phyloP scores from a whole-genome alignment of 2,329 filamentous ascomycete species.

The Epichloe bromicola region DNA sequence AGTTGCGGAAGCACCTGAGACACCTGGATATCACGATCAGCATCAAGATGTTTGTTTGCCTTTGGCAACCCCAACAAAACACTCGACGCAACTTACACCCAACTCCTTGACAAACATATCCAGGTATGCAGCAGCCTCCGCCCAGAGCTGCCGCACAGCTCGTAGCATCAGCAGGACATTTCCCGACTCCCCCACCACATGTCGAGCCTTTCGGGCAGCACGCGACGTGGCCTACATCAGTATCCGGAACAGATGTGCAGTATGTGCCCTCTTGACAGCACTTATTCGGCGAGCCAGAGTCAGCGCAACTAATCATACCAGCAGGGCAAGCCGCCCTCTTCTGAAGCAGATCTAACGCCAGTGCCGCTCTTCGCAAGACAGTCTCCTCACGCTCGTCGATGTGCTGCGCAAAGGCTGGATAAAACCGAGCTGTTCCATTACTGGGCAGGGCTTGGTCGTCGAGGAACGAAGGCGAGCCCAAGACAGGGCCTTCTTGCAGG shows the following conservation, averaged over 20 bases:
- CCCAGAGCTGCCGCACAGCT: slow-evolving; percentile 52
- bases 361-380: slow-evolving; percentile 30
- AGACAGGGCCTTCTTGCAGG: slow-evolving; percentile 7
- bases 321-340: slow-evolving; percentile 54
- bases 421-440: slow-evolving; percentile 15
- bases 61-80: background rate
- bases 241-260: slow-evolving; percentile 52
- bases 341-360: slow-evolving; percentile 34
- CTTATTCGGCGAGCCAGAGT: slow-evolving; percentile 53
- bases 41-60: too few species aligned
- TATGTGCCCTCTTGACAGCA: slow-evolving; percentile 57
- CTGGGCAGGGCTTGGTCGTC: slow-evolving; percentile 13
- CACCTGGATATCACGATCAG: slow-evolving; percentile 11
- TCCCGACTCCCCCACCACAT: slow-evolving; percentile 52
- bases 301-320: slow-evolving; percentile 51
- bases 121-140: slow-evolving; percentile 64
- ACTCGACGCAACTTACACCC: slow-evolving; percentile 44
- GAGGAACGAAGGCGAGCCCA: slow-evolving; percentile 14
- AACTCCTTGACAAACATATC: slow-evolving; percentile 54
- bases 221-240: slow-evolving; percentile 53
- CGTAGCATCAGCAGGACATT: slow-evolving; percentile 48
- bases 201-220: slow-evolving; percentile 56
- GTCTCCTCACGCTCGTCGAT: slow-evolving; percentile 12
- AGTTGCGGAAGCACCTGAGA: slow-evolving; percentile 21
- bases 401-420: slow-evolving; percentile 41